phyloP scores from a whole-genome alignment of 1,139 yeast genomes.

The Arxiozyma heterogenica region DNA sequence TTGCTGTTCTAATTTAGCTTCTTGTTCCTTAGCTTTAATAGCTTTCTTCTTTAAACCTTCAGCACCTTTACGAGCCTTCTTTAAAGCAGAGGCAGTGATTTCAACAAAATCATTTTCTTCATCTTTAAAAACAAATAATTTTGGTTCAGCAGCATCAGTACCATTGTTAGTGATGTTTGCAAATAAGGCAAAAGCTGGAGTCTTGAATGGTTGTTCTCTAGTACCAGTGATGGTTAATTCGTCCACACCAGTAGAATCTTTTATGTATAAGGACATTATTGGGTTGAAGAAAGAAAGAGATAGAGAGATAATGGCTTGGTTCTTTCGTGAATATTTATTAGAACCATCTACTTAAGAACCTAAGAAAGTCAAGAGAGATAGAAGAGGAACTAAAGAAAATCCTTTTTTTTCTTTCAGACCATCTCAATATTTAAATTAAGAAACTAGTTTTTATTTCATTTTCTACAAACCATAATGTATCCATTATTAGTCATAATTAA shows the following conservation, averaged over 20 bases:
- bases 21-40: constrained; percentile 65
- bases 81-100: constrained; percentile 86
- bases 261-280: constrained; percentile 43
- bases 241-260: constrained; percentile 67
- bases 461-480: no score
- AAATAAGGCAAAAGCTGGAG: constrained; percentile 77
- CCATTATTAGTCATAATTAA: background rate
- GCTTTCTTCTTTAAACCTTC: constrained; percentile 86
- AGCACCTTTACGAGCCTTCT: constrained; percentile 94
- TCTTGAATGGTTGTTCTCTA: constrained; percentile 59
- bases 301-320: background rate
- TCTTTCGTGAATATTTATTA: background rate
- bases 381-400: background rate
- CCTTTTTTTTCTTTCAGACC: background rate
- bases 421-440: no score
- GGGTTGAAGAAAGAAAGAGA: background rate
- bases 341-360: background rate
- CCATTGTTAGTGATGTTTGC: constrained; percentile 4
- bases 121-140: constrained; percentile 57
- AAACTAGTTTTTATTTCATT: no score
- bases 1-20: constrained; percentile 50
- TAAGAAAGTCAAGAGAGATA: background rate
- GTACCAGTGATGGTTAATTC: constrained; percentile 48
- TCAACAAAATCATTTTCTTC: constrained; percentile 54
- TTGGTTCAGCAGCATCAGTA: constrained; percentile 39